Base-by-base conservation (phyloP, 163 green algal genomes). In the Coccomyxa subellipsoidea region DNA sequence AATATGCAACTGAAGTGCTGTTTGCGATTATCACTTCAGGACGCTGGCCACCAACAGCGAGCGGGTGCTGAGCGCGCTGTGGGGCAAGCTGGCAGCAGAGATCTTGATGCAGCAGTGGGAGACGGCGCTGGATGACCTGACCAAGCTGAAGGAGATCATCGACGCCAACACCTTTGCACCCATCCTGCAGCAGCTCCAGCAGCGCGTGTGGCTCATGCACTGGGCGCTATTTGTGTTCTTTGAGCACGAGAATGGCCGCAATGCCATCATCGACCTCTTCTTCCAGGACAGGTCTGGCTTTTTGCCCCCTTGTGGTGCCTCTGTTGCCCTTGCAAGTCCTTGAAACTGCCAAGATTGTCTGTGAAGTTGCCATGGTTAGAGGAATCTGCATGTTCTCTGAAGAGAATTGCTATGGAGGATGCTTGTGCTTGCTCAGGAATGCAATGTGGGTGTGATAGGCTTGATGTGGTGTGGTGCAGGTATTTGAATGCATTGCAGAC, bases 181-280 rank as follows among this genome's bases (percentile, higher is more conserved):
- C 6, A 82, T 93, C 59, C 87, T 96, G 40, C 84, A 89, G 78
- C 93, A 97, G 90, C 93, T 99, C 84, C 94, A 98, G 91, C 94
- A 98, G 90, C 93, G 97, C 81, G 95, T 94, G 38, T 99, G 97
- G 97, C 92, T 99, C 82, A 94, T 99, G 91, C 97, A 99, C 90
- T 99, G 95, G 96, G 83, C 87, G 8, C 91, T 99, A 31, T 99
- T 98, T 85, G 93, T 99, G 37, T 98, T 98, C 92, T 99, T 98
- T 91, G 99, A 99, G 91, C 93, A 97, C 83, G 94, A 98, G 81
- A 98, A 96, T 84, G 97, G 97, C 31, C 89, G 94, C 79, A 97
- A 97, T 86, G 85, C 90, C 59, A 94, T 99, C 77, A 94, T 99
- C 47, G 97, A 99, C 88, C 88, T 99, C 12, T 98, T 98, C 90